Evolutionary conservation across 768 basidiomycete genomes (phyloP), one percentile per base, ranked within the genome.

Genomic region (Cystobasidium onofrii): DNA sequence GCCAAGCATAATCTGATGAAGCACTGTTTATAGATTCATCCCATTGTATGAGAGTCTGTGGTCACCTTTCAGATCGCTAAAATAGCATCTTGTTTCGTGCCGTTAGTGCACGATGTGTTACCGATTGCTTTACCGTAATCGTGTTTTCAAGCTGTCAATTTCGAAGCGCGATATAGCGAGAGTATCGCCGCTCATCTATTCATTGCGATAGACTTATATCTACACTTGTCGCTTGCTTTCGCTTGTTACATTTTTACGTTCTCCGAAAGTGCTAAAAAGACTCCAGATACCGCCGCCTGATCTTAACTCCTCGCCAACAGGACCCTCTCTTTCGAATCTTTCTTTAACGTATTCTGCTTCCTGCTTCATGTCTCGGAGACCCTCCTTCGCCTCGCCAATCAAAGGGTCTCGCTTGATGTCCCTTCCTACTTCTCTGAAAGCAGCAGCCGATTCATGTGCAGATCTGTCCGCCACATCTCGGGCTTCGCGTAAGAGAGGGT

Each of bases 261-360:
- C 69, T 20, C 69, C 69, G 54, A 71, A 71, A 46, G 69, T 71
- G 69, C 69, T 71, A 60, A 71, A 61, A 2, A 71, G 55, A 23
- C 46, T 67, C 41, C 41, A 55, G 29, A 71, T 55, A 23, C 69
- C 69, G 27, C 50, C 34, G 3, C 69, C 69, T n/a, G 33, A 33
- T 36, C 69, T 27, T 25, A 54, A 27, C 18, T 55, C 52, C 27
- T 71, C 54, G 4, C 55, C 50, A 34, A 23, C 54, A 2, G 69
- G 29, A 6, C 69, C 69, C 41, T 71, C 69, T 20, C 34, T 29
- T 60, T 29, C 54, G 54, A 55, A 36, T 10, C 55, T 34, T n/a
- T 39, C 69, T 44, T 36, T 27, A 13, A 61, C 33, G 23, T 34
- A 55, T 29, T 60, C 4, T 36, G 55, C 69, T 44, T 71, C 69